Evolutionary conservation across 108 stramenopile genomes (phyloP).

Genomic region (Cylindrotheca closterium): DNA sequence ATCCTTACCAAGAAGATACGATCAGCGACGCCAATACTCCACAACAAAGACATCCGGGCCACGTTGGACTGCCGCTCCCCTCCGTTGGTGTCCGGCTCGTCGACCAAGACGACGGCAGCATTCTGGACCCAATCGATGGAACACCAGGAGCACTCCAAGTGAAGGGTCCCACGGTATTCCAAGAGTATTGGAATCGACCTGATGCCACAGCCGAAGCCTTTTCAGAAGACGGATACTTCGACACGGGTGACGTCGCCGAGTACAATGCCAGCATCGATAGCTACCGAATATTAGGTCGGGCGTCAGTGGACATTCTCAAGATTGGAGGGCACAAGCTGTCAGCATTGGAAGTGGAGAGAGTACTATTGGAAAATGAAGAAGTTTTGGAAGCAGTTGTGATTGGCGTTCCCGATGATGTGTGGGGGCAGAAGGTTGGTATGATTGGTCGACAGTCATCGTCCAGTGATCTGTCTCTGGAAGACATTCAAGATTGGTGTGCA

Average conservation of each 20-base stretch:
- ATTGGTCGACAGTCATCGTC: constrained; percentile 16
- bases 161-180: constrained; percentile 41
- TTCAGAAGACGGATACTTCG: constrained; percentile 38
- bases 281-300: constrained; percentile 48
- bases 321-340: constrained; percentile 50
- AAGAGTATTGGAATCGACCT: constrained; percentile 41
- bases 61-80: constrained; percentile 52
- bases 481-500: constrained; percentile 38
- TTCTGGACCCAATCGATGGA: constrained; percentile 7
- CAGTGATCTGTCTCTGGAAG: constrained; percentile 28
- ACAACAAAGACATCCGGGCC: constrained; percentile 29
- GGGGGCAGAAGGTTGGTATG: constrained; percentile 34
- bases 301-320: constrained; percentile 49
- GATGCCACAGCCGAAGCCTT: constrained; percentile 47
- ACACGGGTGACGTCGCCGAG: constrained; percentile 48
- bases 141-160: constrained; percentile 39
- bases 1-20: constrained; percentile 34
- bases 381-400: constrained; percentile 34
- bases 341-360: constrained; percentile 48
- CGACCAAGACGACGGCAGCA: constrained; percentile 26
- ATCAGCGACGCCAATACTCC: neutral
- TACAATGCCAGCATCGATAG: constrained; percentile 30
- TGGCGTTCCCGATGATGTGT: constrained; percentile 33
- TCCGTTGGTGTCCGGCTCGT: constrained; percentile 43
- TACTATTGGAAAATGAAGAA: constrained; percentile 38